Evolutionary conservation across 2,329 filamentous ascomycete genomes (phyloP).

Genomic region (Furcasterigmium sp.): DNA sequence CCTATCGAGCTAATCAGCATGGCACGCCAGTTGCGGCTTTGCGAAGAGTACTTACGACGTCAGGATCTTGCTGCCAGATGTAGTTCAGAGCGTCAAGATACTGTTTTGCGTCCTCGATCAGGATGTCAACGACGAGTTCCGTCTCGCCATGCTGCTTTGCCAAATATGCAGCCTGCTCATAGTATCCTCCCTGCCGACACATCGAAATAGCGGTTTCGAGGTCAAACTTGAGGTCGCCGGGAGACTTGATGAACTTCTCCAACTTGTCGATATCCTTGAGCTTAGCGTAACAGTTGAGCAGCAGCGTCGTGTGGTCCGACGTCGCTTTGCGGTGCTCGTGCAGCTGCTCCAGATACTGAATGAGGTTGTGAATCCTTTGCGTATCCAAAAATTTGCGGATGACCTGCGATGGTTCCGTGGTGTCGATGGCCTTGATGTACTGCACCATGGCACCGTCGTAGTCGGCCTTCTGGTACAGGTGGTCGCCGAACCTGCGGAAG

Average conservation of each 20-base stretch:
- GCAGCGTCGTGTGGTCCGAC: slow-evolving; percentile 87
- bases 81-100: slow-evolving; percentile 87
- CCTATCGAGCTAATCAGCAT: slow-evolving; percentile 45
- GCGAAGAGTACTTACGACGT: slow-evolving; percentile 51
- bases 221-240: slow-evolving; percentile 92
- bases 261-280: slow-evolving; percentile 95
- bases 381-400: slow-evolving; percentile 97
- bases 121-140: slow-evolving; percentile 88
- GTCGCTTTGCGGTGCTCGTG: slow-evolving; percentile 93
- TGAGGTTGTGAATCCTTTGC: slow-evolving; percentile 94
- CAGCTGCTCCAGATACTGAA: slow-evolving; percentile 93
- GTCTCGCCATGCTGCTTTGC: slow-evolving; percentile 92
- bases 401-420: slow-evolving; percentile 91
- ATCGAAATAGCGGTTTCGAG: slow-evolving; percentile 95
- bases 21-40: too few species aligned
- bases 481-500: slow-evolving; percentile 89
- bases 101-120: slow-evolving; percentile 91
- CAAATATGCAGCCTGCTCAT: slow-evolving; percentile 91
- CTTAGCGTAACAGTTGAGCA: slow-evolving; percentile 97
- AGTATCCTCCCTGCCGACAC: slow-evolving; percentile 96
- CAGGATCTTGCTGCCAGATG: slow-evolving; percentile 81
- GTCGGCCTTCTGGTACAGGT: slow-evolving; percentile 89
- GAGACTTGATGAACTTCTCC: slow-evolving; percentile 93
- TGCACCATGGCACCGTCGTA: slow-evolving; percentile 99
- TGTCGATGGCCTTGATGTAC: slow-evolving; percentile 93